Percentiles rank a stretch among this genome's conserved stretches.
Conservation (phyloP, 345 rosid genomes). For the Acer yangbiense region DNA sequence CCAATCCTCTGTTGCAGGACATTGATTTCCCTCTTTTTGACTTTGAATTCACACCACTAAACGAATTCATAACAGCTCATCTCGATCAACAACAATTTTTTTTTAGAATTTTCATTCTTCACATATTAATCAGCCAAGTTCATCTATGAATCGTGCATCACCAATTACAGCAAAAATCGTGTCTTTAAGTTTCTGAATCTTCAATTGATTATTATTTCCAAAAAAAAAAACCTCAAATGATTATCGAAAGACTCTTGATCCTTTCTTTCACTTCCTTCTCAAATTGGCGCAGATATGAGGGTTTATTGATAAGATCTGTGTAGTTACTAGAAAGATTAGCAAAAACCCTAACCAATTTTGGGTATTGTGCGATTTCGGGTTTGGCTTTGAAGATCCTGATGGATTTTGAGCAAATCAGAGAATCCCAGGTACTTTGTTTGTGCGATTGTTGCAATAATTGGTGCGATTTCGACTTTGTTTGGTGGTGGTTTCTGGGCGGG, state of each 20-base stretch:
- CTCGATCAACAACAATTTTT: too few species aligned
- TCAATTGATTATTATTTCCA: conserved; percentile 43
- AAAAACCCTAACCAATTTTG: conserved; percentile 81
- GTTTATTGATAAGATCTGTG: conserved; percentile 80
- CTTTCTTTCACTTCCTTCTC: conserved; percentile 97
- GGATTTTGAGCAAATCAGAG: too few species aligned
- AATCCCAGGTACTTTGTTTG: too few species aligned
- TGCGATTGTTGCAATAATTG: too few species aligned
- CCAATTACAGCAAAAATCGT: conserved; percentile 70
- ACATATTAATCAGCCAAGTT: too few species aligned
- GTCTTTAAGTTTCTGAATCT: conserved; percentile 93
- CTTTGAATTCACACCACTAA: conserved; percentile 28
- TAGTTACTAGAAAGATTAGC: conserved; percentile 85
- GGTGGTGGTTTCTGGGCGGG: too few species aligned
- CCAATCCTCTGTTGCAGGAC: conserved; percentile 71
- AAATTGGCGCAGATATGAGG: conserved; percentile 63
- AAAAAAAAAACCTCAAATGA: too few species aligned
- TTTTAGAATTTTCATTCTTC: too few species aligned
- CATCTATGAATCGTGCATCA: too few species aligned
- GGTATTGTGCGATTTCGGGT: conserved; percentile 17
- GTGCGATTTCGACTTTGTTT: too few species aligned
- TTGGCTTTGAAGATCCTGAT: too few species aligned
- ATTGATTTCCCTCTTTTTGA: conserved; percentile 80
- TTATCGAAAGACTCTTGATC: conserved; percentile 93
- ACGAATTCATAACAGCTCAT: too few species aligned